phyloP scores from a whole-genome alignment of 148 eudicot species.

The Vaccinium vitisidaea region DNA sequence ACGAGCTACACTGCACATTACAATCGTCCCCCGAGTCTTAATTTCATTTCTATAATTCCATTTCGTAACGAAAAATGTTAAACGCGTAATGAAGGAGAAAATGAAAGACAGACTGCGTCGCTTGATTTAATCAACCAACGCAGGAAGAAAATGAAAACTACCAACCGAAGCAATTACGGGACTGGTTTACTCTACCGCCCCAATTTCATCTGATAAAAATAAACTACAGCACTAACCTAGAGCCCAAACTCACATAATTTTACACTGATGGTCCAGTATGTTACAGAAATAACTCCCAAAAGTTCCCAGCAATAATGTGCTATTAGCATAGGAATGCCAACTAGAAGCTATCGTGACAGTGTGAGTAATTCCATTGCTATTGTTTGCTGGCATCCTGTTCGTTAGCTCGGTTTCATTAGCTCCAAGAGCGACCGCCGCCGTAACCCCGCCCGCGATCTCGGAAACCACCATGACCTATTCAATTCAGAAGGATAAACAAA shows the following conservation, averaged over 20 bases:
- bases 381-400: background rate
- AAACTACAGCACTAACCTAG: background rate
- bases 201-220: background rate
- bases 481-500: background rate
- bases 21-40: background rate
- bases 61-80: no score
- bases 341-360: background rate
- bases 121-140: background rate
- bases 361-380: background rate
- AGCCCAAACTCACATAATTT: background rate
- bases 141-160: background rate
- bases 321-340: background rate
- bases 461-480: constrained; percentile 52
- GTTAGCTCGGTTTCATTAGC: constrained; percentile 23
- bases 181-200: background rate
- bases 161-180: background rate
- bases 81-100: no score
- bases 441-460: constrained; percentile 89
- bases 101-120: background rate
- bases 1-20: background rate
- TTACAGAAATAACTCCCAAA: background rate
- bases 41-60: no score
- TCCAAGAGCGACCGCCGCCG: constrained; percentile 73
- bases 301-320: background rate
- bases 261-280: background rate